Base-by-base conservation (phyloP, 345 rosid genomes). In the Eucalyptus regnans region DNA sequence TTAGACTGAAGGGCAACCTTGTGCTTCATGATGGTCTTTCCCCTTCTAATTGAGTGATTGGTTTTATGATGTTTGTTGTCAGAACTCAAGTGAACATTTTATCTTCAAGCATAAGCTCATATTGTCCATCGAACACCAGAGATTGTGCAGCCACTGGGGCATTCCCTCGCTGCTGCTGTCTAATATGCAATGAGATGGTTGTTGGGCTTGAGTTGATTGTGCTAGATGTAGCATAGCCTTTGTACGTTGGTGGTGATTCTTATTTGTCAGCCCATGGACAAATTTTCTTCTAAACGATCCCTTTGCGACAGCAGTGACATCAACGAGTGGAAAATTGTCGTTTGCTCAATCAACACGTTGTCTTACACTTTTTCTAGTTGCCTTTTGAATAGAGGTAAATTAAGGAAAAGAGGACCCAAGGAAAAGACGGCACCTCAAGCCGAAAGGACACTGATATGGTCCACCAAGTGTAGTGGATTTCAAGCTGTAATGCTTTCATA, bases 111-210 rank as follows among this genome's bases (percentile, higher is more conserved):
- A 60, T 60, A 60, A 60, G 31, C 66, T 60, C 14, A 60, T 60
- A 60, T 60, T 10, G 2, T 25, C 66, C 66, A 27, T 12, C 12
- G 66, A 60, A 25, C 0, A 60, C n/a, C 7, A 27, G 3, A 27
- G 66, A 60, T 25, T 60, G 4, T 60, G 66, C 4, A 11, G 66
- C 66, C 31, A 60, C 0, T 60, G 31, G 66, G 66, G 66, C 66
- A 60, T 3, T 60, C 66, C 0, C 0, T 0, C 0, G 66, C 7
- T 11, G 7, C 11, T 11, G 66, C 13, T 25, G 66, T 27, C 31
- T 25, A 25, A 25, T 25, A 0, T 60, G 66, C 66, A 60, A 60
- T 25, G 66, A 5, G 31, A 25, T 60, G 66, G n/a, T 60, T 25
- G n/a, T 1, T 11, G 15, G n/a, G 66, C n/a, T 60, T 25, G 66